These are phyloP conservation scores for Globisporangium acanthophoron DNA, from an alignment of 352 stramenopile species.

Conservation along the genomic window DNA sequence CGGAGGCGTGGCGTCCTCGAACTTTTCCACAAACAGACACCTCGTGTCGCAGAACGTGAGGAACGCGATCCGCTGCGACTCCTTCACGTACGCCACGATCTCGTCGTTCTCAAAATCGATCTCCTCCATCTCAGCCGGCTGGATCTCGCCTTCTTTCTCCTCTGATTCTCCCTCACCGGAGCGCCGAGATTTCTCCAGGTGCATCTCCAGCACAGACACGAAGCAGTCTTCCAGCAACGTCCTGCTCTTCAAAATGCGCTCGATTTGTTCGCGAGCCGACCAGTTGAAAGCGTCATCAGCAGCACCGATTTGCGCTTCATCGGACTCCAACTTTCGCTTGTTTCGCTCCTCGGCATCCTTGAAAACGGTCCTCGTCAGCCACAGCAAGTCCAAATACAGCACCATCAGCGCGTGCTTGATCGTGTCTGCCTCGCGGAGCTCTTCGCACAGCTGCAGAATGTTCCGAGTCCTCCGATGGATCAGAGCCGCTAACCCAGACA, in stretches of 20 bases:
- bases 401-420: constrained; percentile 64
- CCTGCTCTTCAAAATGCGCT: constrained; percentile 32
- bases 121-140: constrained; percentile 52
- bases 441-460: constrained; percentile 40
- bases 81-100: constrained; percentile 46
- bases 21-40: constrained; percentile 83
- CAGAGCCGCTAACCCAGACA: constrained; percentile 29
- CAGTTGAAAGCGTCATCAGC: constrained; percentile 4
- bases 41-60: constrained; percentile 72
- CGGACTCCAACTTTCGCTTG: constrained; percentile 8
- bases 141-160: constrained; percentile 16
- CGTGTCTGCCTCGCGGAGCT: constrained; percentile 46
- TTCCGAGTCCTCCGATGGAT: constrained; percentile 43
- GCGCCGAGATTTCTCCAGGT: constrained; percentile 39
- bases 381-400: constrained; percentile 74
- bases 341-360: constrained; percentile 25
- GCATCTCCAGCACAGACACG: constrained; percentile 69
- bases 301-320: constrained; percentile 10
- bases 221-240: constrained; percentile 52
- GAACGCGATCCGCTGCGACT: constrained; percentile 63
- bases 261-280: constrained; percentile 26
- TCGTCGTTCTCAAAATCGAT: constrained; percentile 57
- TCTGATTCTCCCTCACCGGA: constrained; percentile 18
- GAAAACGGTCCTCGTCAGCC: constrained; percentile 65
- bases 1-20: constrained; percentile 46